phyloP scores from a whole-genome alignment of 2,329 filamentous ascomycete species.

The Exophiala spinifera region DNA sequence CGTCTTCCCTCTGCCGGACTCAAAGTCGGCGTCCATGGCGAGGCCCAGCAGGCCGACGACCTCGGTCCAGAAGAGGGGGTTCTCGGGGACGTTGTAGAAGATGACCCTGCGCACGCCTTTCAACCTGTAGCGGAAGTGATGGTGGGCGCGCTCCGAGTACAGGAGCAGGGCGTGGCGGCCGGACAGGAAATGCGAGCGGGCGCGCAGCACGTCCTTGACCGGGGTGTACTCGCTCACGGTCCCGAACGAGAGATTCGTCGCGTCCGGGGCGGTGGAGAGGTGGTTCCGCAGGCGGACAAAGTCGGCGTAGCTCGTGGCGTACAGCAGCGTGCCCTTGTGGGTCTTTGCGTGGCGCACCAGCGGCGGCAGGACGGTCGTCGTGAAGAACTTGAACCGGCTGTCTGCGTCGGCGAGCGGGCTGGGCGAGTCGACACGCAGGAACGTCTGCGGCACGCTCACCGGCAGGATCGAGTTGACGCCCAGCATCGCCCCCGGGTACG shows the following conservation, averaged over 20 bases:
- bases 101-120: conserved; percentile 79
- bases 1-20: conserved; percentile 54
- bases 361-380: conserved; percentile 71
- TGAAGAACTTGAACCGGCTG: conserved; percentile 87
- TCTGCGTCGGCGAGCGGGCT: conserved; percentile 76
- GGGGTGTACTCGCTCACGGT: conserved; percentile 86
- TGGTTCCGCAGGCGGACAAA: conserved; percentile 92
- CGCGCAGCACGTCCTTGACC: conserved; percentile 72
- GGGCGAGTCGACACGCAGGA: conserved; percentile 75
- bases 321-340: conserved; percentile 72
- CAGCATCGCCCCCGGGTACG: conserved; percentile 70
- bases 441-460: conserved; percentile 76
- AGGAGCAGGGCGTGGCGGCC: conserved; percentile 80
- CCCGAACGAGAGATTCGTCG: conserved; percentile 66
- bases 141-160: conserved; percentile 94
- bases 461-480: conserved; percentile 54
- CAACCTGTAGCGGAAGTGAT: conserved; percentile 85
- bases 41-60: conserved; percentile 40
- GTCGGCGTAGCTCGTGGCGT: conserved; percentile 90
- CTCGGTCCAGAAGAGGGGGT: conserved; percentile 56
- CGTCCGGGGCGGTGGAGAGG: conserved; percentile 67
- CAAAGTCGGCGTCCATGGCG: conserved; percentile 12
- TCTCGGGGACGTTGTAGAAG: conserved; percentile 87
- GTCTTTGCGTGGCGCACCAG: conserved; percentile 67
- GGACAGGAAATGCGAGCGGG: conserved; percentile 79